These are phyloP conservation scores for Sanghuangporus sanghuang DNA, from an alignment of 1,284 basidiomycete genomes.

Conservation along the genomic window DNA sequence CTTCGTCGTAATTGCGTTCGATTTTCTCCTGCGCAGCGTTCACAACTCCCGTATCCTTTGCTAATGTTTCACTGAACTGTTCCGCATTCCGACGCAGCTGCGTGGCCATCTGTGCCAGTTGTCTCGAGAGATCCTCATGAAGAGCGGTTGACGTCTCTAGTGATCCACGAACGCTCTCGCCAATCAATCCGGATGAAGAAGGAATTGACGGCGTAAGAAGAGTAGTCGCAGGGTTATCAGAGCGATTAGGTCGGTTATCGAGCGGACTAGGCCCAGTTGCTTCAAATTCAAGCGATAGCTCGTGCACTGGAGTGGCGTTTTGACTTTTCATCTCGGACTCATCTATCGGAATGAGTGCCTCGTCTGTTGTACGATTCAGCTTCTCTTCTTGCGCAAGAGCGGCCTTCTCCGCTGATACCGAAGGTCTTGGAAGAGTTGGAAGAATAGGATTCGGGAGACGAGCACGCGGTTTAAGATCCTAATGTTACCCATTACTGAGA, in stretches of 20 bases:
- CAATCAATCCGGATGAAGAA: constrained; percentile 21
- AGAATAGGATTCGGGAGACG: constrained; percentile 34
- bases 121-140: constrained; percentile 67
- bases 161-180: constrained; percentile 29
- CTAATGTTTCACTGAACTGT: constrained; percentile 62
- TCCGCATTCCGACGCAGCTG: constrained; percentile 72
- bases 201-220: constrained; percentile 24
- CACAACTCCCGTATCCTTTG: constrained; percentile 59
- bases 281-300: constrained; percentile 2
- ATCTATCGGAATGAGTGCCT: constrained; percentile 9
- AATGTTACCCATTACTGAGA: constrained; percentile 10
- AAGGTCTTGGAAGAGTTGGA: constrained; percentile 24
- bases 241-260: neutral
- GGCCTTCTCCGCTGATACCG: constrained; percentile 10
- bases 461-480: constrained; percentile 35
- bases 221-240: constrained; percentile 15
- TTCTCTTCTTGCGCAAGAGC: neutral
- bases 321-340: constrained; percentile 7
- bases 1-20: constrained; percentile 62
- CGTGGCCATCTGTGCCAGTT: constrained; percentile 72
- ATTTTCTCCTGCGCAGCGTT: constrained; percentile 59
- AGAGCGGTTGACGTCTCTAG: constrained; percentile 53
- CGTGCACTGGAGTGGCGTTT: constrained; percentile 10
- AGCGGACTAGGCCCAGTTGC: neutral
- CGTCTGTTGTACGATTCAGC: neutral